A percentile compares a stretch with the other conserved stretches of the same genome.
Conservation (phyloP, 306 rosid genomes). For the Trifolium subterraneum region DNA sequence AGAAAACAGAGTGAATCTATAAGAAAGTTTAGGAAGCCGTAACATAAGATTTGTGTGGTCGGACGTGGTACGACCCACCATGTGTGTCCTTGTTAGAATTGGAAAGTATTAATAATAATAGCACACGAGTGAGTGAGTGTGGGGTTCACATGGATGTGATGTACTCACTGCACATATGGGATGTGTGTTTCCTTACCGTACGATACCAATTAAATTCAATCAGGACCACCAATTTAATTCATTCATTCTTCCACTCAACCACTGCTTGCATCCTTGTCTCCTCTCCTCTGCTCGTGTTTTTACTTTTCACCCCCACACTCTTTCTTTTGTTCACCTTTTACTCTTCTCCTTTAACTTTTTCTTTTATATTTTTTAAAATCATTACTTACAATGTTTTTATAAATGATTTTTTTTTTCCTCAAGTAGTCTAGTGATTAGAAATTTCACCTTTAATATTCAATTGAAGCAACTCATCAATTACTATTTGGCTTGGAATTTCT, state of each 20-base stretch:
- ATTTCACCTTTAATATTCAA: too few species aligned
- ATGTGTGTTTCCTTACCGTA: conserved; percentile 48
- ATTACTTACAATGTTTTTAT: too few species aligned
- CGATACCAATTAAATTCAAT: conserved; percentile 43
- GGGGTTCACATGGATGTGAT: conserved; percentile 42
- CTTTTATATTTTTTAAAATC: neutral
- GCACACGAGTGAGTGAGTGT: conserved; percentile 24
- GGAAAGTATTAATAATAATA: neutral
- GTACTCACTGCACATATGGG: neutral
- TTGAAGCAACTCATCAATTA: too few species aligned
- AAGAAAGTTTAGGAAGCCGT: neutral
- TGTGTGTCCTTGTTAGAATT: neutral
- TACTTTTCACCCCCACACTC: neutral
- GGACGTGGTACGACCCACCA: neutral
- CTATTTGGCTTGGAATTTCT: too few species aligned
- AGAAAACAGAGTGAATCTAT: neutral
- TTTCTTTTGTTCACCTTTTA: neutral
- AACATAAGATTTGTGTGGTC: neutral
- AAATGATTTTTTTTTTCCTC: too few species aligned
- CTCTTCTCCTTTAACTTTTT: neutral
- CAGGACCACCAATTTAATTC: conserved; percentile 51
- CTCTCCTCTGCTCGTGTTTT: neutral
- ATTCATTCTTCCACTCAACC: conserved; percentile 41
- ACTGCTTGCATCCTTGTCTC: conserved; percentile 31
- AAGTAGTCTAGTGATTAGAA: too few species aligned